Percentiles rank a stretch among this genome's conserved stretches.
phyloP scores from a whole-genome alignment of 805 yeast genomes.

The Maudiozyma turicensis region DNA sequence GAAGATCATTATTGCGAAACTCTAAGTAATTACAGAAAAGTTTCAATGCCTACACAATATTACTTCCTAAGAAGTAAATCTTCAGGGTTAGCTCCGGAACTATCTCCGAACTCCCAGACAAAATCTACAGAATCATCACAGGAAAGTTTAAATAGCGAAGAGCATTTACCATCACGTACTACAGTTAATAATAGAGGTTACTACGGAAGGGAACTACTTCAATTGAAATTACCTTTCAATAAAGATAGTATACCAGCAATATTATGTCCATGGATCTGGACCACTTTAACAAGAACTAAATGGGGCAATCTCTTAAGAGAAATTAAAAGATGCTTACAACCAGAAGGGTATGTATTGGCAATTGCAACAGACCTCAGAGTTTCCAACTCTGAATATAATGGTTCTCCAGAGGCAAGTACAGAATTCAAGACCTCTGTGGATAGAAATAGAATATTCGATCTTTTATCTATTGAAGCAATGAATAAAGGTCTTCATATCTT shows the following conservation, averaged over 20 bases:
- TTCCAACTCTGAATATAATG: slow-evolving; percentile 7
- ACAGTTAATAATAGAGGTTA: slow-evolving; percentile 4
- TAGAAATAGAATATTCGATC: slow-evolving; percentile 16
- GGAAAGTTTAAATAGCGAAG: neutral
- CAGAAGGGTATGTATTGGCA: slow-evolving; percentile 25
- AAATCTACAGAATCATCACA: neutral
- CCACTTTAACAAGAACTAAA: slow-evolving; percentile 14
- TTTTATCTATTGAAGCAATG: slow-evolving; percentile 20
- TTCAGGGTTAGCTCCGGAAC: neutral
- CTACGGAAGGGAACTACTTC: slow-evolving; percentile 17
- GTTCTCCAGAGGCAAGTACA: neutral
- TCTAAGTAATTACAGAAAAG: slow-evolving; percentile 18
- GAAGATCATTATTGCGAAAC: slow-evolving; percentile 18
- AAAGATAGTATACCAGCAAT: slow-evolving; percentile 20
- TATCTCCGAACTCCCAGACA: neutral
- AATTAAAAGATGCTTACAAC: slow-evolving; percentile 18
- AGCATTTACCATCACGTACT: neutral
- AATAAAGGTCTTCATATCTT: slow-evolving; percentile 19
- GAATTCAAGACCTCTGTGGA: slow-evolving; percentile 14
- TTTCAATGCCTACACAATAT: slow-evolving; percentile 20
- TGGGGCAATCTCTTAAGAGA: slow-evolving; percentile 24
- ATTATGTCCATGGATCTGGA: slow-evolving; percentile 24
- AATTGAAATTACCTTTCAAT: slow-evolving; percentile 20
- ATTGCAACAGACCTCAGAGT: slow-evolving; percentile 16
- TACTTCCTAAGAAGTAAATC: slow-evolving; percentile 5